Conservation (phyloP, 1,284 basidiomycete genomes). For the Ceratobasidium papillatum region DNA sequence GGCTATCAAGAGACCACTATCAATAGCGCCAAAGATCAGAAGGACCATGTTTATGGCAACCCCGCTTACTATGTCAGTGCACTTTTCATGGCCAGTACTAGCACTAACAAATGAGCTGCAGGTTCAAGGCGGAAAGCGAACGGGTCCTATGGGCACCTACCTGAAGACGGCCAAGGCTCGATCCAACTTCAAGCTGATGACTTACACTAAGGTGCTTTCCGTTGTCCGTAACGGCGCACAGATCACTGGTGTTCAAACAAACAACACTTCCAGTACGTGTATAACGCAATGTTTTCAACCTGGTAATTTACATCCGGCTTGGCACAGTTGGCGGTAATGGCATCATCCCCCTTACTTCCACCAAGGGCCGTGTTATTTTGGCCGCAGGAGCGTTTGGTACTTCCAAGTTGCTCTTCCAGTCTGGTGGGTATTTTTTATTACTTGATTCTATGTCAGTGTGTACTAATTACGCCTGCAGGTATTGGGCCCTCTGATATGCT, state of each 20-base stretch:
- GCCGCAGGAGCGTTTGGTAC: slow-evolving; percentile 66
- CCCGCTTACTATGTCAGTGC: slow-evolving; percentile 61
- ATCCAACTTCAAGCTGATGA: slow-evolving; percentile 62
- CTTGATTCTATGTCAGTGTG: neutral
- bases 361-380: slow-evolving; percentile 68
- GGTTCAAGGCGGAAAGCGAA: slow-evolving; percentile 68
- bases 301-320: neutral
- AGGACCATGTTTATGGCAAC: slow-evolving; percentile 69
- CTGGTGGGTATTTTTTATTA: slow-evolving; percentile 43
- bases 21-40: slow-evolving; percentile 63
- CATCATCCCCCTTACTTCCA: slow-evolving; percentile 60
- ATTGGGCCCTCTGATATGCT: slow-evolving; percentile 71
- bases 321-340: slow-evolving; percentile 60
- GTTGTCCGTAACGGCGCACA: slow-evolving; percentile 66
- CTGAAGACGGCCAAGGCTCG: slow-evolving; percentile 64
- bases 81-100: neutral
- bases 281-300: neutral
- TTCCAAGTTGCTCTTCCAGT: slow-evolving; percentile 64
- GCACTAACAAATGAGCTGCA: slow-evolving; percentile 45
- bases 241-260: slow-evolving; percentile 68
- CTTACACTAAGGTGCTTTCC: slow-evolving; percentile 61
- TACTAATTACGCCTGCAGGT: slow-evolving; percentile 50
- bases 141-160: slow-evolving; percentile 68
- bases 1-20: slow-evolving; percentile 64
- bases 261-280: slow-evolving; percentile 57